Evolutionary conservation across 169 alveolate genomes (phyloP), one percentile per base, ranked within the genome.

Genomic region (Miamiensis avidus): DNA sequence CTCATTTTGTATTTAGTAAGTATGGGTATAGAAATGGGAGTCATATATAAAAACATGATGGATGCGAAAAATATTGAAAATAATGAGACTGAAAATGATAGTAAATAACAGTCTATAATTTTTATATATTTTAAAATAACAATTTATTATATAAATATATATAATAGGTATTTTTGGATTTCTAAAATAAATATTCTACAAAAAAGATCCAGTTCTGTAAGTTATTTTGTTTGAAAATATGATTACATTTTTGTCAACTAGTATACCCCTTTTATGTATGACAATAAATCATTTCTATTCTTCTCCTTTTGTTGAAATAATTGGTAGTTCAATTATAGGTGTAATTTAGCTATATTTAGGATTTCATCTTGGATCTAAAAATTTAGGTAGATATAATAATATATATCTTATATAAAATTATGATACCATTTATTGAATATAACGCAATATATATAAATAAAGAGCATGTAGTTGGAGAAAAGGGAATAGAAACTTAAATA

Each of bases 1-100:
- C 65, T 33, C 74, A 32, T 77, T 31, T 77, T 77, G 28, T 77
- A 77, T 33, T 20, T 33, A 1, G 82, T 33, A 34, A 77, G 82
- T 77, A 77, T 77, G 0, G 82, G 82, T 4, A 72, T 77, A 34
- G 82, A 77, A 77, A 77, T 77, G 82, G 33, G 29, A 27, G 82
- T 77, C 16, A 77, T 77, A 0, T 77, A 25, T 15, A 77, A 77
- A 29, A 77, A 77, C 31, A 77, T 77, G 34, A 77, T 33, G 29
- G 82, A 77, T 34, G 82, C 82, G 20, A 33, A 33, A 77, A 77
- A 77, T 6, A 26, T 77, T 28, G 82, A 77, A 25, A 31, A 33
- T 27, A 69, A 77, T 11, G 72, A 77, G 16, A 72, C 27, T 25
- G 64, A 25, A 25, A 20, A 77, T 25, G 0, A 31, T 25, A 75